Evolutionary conservation across 371 early-diverging fungal species (phyloP), one percentile per base, ranked within the genome.

Genomic region (Zychaea mexicana): DNA sequence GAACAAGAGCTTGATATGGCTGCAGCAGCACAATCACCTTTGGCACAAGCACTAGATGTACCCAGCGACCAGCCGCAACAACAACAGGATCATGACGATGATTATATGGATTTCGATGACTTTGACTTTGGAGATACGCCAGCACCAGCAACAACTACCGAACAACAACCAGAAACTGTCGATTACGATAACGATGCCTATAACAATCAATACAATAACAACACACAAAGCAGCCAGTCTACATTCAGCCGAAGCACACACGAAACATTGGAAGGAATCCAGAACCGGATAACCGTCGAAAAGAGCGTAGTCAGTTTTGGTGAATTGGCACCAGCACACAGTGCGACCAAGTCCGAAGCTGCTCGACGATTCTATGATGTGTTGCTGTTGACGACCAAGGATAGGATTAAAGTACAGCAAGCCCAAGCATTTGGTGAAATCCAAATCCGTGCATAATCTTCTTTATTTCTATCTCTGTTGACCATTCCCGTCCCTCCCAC

Each of bases 321-420:
- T 26, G 74, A 77, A 21, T 39, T 78, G 17, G 75, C 70, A 9
- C 38, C 69, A 24, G 75, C 64, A 64, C 49, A 76, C 36, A 73
- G 62, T 3, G 72, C 87, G 24, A 72, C 62, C 24, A 68, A 58
- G n/a, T 30, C 81, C 3, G 94, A 93, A 55, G 92, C 93, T 13
- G 97, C 92, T 38, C 84, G 88, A 64, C 72, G 93, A 54, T 98
- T 98, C 73, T 97, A 94, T 73, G 97, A 97, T 71, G 71, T 96
- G 21, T 78, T 98, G 52, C 92, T 96, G 9, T 81, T 98, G 55
- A 89, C 92, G 60, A 92, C 97, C 2, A 92, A 90, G 69, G 88
- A 94, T 67, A 83, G 93, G 77, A 73, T 98, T 54, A 83, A 90
- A 54, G 92, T 96, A 10, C 71, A 91, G 62, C 98, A 98, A 77